phyloP scores from a whole-genome alignment of 139 green algal genomes.

The Auxenochlorella protothecoides region DNA sequence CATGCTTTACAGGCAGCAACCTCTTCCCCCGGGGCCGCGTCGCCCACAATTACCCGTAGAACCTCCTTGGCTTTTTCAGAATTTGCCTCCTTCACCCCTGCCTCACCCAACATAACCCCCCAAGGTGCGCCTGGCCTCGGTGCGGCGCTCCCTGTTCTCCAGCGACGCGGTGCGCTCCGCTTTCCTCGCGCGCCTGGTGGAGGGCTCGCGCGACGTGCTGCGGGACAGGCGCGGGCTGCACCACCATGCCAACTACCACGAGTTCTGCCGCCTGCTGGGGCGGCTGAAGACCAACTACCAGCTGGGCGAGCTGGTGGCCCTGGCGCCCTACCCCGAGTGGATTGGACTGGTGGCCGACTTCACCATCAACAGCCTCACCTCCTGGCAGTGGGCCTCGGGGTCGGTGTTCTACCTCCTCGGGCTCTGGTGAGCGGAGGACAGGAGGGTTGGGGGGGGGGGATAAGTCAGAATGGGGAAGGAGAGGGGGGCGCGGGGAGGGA shows the following conservation, averaged over 20 bases:
- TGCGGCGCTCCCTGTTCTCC: constrained; percentile 83
- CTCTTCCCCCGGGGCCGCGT: no score
- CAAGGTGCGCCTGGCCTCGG: constrained; percentile 74
- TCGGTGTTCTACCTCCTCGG: constrained; percentile 87
- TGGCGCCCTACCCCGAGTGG: constrained; percentile 78
- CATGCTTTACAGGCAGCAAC: no score
- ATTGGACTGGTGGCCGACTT: constrained; percentile 86
- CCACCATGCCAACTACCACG: constrained; percentile 93
- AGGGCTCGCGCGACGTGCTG: constrained; percentile 59
- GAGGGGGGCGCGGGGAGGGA: neutral
- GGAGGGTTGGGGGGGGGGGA: neutral
- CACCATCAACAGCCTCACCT: constrained; percentile 68
- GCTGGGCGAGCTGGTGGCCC: constrained; percentile 65
- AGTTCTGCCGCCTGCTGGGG: constrained; percentile 90
- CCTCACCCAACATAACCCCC: no score
- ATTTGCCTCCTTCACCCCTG: no score
- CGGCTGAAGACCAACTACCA: constrained; percentile 98
- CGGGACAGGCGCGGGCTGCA: constrained; percentile 53
- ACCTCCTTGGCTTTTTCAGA: no score
- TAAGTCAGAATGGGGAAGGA: neutral
- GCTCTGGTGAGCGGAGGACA: constrained; percentile 49
- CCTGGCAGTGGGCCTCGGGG: constrained; percentile 70
- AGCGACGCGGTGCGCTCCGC: constrained; percentile 70
- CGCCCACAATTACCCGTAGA: no score
- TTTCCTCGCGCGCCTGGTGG: constrained; percentile 65